Conservation (phyloP, 2,329 filamentous ascomycete species). For the Botryotinia globosa region DNA sequence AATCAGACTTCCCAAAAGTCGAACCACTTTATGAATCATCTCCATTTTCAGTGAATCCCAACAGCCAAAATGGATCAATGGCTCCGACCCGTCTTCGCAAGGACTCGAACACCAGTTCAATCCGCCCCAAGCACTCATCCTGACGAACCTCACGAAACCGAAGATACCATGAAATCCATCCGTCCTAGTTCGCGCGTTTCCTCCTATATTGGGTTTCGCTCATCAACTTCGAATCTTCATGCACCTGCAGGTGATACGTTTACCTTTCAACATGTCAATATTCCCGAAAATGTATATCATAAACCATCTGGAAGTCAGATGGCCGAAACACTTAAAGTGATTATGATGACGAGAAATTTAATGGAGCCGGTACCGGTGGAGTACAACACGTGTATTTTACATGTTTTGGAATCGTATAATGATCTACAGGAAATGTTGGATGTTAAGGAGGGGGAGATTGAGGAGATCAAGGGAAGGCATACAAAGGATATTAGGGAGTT, state of each 20-base stretch:
- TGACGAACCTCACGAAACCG: slow-evolving; percentile 26
- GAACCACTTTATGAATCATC: not conserved
- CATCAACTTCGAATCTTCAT: slow-evolving; percentile 23
- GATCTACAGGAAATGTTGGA: slow-evolving; percentile 28
- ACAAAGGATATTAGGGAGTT: slow-evolving; percentile 34
- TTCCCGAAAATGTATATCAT: slow-evolving; percentile 33
- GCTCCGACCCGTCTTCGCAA: slow-evolving; percentile 34
- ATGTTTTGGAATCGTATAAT: slow-evolving; percentile 37
- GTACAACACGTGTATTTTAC: slow-evolving; percentile 37
- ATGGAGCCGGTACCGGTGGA: slow-evolving; percentile 32
- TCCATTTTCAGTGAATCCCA: not conserved
- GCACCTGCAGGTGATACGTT: slow-evolving; percentile 25
- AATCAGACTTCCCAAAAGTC: not conserved
- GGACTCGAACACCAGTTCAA: slow-evolving; percentile 27
- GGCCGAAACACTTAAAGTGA: slow-evolving; percentile 36
- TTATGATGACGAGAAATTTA: slow-evolving; percentile 37
- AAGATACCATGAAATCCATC: slow-evolving; percentile 25
- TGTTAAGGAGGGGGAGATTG: slow-evolving; percentile 29
- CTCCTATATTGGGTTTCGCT: slow-evolving; percentile 31
- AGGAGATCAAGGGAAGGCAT: slow-evolving; percentile 31
- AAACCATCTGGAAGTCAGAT: slow-evolving; percentile 37
- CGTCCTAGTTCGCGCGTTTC: slow-evolving; percentile 31
- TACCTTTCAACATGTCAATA: slow-evolving; percentile 23
- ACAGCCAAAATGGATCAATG: slow-evolving; percentile 32
- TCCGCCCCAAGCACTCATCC: slow-evolving; percentile 14